Base-by-base conservation (phyloP, 1,284 basidiomycete species). In the Boletus holoroseus region DNA sequence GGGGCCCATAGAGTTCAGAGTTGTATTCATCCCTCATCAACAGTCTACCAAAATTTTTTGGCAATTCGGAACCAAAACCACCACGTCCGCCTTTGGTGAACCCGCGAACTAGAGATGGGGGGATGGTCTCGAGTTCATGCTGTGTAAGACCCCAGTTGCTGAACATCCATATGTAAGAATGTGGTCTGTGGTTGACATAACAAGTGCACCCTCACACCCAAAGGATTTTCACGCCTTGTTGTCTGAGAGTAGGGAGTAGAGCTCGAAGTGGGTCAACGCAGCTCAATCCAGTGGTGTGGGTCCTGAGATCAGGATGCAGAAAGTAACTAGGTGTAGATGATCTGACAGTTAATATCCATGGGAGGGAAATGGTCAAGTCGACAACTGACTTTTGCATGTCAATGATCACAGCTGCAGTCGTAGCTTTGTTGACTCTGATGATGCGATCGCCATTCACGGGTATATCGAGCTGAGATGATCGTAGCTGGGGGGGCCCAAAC, bases 311-410 rank as follows among this genome's bases (percentile, higher is more conserved):
- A 7, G 81, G 79, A 62, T 85, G 81, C 36, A 85, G 69, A 66
- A 86, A 84, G 67, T 75, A 85, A 68, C 81, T 83, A 50, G 26
- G 2, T 18, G 20, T 3, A 26, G 18, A 46, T 30, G 20, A 37
- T 2, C 9, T 27, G 39, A 13, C 2, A 18, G 40, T 62, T 38
- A 58, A 49, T 13, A 34, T 27, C 20, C 15, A 36, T 11, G 5
- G 2, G 37, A 31, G 18, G 8, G 13, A 39, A 18, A 41, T 7
- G 27, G 16, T 27, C 16, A 31, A 35, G 31, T 18, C 40, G 7
- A 41, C 26, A 12, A 83, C 83, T 83, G 82, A 84, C 83, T 85
- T 86, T 63, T 85, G 83, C 84, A 86, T 85, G 62, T 85, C 84
- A 52, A 85, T 75, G 30, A 85, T 73, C 22, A 85, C 76, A 51